Evolutionary conservation across 2,329 filamentous ascomycete genomes (phyloP), one percentile per base, ranked within the genome.

Genomic region (Colletotrichum scovillei): DNA sequence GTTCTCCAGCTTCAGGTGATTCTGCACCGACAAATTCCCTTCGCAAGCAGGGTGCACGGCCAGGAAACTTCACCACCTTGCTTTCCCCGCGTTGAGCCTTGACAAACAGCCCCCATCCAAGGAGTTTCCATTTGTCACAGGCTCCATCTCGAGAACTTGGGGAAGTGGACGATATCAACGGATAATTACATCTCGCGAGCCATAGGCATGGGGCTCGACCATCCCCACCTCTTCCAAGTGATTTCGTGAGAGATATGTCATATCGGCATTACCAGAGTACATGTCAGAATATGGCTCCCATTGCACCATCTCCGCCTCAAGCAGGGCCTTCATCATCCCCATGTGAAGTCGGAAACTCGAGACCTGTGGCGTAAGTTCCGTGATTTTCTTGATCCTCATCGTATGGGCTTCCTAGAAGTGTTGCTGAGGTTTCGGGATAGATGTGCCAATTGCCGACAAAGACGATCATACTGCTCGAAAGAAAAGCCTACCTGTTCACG

Each of bases 391-490:
- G 1, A 11, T 32, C 35, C 6, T 49, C 24, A 19, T 9, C 46
- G 14, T 42, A 19, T n/a, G 16, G 19, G 5, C 9, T 49, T 26
- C 46, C 26, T 14, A 62, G 28, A 16, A n/a, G 49, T 5, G 16
- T n/a, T 59, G n/a, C 38, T 32, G 58, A 42, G 9, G 16, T 28
- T 52, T n/a, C 58, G 35, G 22, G 9, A 32, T 22, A 84, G 82
- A 3, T 84, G 82, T 66, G 75, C 81, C 1, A 77, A 79, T 19
- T 84, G 82, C 68, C 80, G 82, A 5, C 77, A 79, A 28, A 77
- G 82, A 12, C 78, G 80, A 5, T 81, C 81, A 0, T 82, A 79
- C 53, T 84, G 82, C 75, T 82, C 81, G 22, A 83, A 82, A 65
- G 81, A 83, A 14, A 80, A 80, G 58, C 82, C 82, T 1, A 76